These are phyloP conservation scores for Chamaenerion angustifolium DNA, from an alignment of 345 rosid species.

Conservation along the genomic window DNA sequence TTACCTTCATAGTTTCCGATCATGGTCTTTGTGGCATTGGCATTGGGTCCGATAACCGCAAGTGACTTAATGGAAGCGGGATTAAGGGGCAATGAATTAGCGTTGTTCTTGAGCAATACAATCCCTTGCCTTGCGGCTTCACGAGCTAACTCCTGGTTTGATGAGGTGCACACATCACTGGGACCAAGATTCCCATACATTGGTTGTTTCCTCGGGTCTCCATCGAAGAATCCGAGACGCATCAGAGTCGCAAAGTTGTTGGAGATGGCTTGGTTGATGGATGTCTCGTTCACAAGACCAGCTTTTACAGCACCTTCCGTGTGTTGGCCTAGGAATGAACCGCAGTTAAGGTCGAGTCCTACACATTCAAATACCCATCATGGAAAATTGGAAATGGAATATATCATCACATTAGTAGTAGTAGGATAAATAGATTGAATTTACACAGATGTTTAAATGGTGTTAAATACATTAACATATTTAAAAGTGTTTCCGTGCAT, in stretches of 20 bases:
- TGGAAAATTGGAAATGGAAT: too few relatives aligned
- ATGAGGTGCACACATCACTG: conserved; percentile 58
- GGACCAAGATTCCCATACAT: conserved; percentile 65
- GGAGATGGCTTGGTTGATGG: conserved; percentile 44
- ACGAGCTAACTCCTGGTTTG: conserved; percentile 63
- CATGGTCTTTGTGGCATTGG: conserved; percentile 88
- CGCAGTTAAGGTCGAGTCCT: conserved; percentile 84
- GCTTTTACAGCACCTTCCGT: conserved; percentile 67
- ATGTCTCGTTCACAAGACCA: conserved; percentile 45
- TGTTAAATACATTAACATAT: too few relatives aligned
- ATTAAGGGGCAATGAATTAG: conserved; percentile 54
- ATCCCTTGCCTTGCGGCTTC: conserved; percentile 95
- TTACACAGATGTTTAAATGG: too few relatives aligned
- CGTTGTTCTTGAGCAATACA: conserved; percentile 61
- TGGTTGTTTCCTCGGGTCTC: conserved; percentile 58
- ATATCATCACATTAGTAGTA: too few relatives aligned
- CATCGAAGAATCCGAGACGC: conserved; percentile 92
- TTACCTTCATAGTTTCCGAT: conserved; percentile 94
- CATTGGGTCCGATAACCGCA: conserved; percentile 90
- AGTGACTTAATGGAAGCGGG: conserved; percentile 36
- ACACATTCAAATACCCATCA: neutral
- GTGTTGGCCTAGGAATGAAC: conserved; percentile 56
- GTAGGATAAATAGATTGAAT: too few relatives aligned
- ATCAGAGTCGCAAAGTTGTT: conserved; percentile 76
- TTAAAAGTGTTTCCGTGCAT: too few relatives aligned